These are phyloP conservation scores for Vigna trinervia DNA, from an alignment of 306 rosid genomes.

Conservation along the genomic window DNA sequence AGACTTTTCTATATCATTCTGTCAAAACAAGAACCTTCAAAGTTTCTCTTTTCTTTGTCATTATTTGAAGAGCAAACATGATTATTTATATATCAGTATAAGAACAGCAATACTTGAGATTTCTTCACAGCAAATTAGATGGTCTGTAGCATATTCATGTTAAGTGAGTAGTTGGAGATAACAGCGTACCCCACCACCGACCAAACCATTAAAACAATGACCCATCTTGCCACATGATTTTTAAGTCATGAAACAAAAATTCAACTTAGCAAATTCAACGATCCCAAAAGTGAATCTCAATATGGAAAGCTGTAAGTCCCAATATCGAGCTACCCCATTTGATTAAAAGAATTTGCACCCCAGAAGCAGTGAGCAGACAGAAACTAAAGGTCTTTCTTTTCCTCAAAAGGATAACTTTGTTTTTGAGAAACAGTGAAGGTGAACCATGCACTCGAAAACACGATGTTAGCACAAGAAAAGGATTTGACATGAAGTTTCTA, in stretches of 20 bases:
- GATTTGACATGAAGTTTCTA: no score
- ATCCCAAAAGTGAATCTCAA: background rate
- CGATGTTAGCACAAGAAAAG: background rate
- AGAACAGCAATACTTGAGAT: slow-evolving; percentile 1
- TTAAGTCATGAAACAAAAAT: background rate
- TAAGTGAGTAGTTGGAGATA: slow-evolving; percentile 17
- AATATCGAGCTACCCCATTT: background rate
- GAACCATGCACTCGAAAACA: slow-evolving; percentile 6
- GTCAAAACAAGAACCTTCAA: background rate
- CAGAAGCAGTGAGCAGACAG: background rate
- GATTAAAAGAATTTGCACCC: background rate
- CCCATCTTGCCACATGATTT: background rate
- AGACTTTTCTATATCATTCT: no score
- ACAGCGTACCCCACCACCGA: slow-evolving; percentile 27
- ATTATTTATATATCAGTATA: background rate
- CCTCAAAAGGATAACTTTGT: background rate
- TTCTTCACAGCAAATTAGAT: slow-evolving; percentile 7
- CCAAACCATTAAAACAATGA: slow-evolving; percentile 33
- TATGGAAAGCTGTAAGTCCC: slow-evolving; percentile 4
- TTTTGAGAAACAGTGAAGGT: background rate
- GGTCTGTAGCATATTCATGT: background rate
- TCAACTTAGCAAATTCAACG: slow-evolving; percentile 8
- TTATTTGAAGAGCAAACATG: background rate
- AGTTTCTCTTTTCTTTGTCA: background rate
- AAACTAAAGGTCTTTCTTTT: background rate